Base-by-base conservation (phyloP, 2,329 filamentous ascomycete genomes). In the Cladophialophora bantiana region DNA sequence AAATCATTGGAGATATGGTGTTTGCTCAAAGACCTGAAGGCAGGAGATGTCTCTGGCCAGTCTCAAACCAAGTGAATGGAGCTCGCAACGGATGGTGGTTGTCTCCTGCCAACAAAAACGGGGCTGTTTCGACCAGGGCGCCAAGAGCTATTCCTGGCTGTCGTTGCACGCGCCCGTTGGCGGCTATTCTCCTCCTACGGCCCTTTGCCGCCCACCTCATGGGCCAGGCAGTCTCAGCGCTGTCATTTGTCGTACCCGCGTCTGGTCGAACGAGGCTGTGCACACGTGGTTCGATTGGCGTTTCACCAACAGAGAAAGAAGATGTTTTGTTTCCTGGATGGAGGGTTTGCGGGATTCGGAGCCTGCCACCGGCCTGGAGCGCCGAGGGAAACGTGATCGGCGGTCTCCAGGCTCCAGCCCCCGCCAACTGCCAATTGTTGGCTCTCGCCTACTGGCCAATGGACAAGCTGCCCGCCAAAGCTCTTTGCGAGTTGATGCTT, bases 191-290 rank as follows among this genome's bases (percentile, higher is more conserved):
- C 31, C 20, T 35, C 32, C 18, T 32, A 53, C 18, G 7, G n/a
- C 53, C 55, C 26, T 50, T 58, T 64, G 60, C 67, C 67, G 67
- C 67, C 67, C 66, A 57, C 59, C 67, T 60, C n/a, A 61, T 50
- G 57, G 57, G 63, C 59, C 67, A 48, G 20, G 40, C 34, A 18
- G 62, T 64, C 36, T 66, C 52, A 54, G 53, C 38, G 10, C 40
- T 42, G 31, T 59, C 32, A 66, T 68, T 68, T 50, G 67, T 48
- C 52, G 38, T 32, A 9, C 32, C 20, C 52, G 60, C 63, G 57
- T 64, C 62, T 64, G 45, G 50, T 68, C 67, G 18, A 59, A 68
- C 63, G 54, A 65, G 59, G 66, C 62, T 45, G 53, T 62, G 56
- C 57, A 53, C 18, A 15, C 15, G 32, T 26, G 48, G 59, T 63